Base-by-base conservation (phyloP, 2,329 filamentous ascomycete species). In the Calonectria pteridis region DNA sequence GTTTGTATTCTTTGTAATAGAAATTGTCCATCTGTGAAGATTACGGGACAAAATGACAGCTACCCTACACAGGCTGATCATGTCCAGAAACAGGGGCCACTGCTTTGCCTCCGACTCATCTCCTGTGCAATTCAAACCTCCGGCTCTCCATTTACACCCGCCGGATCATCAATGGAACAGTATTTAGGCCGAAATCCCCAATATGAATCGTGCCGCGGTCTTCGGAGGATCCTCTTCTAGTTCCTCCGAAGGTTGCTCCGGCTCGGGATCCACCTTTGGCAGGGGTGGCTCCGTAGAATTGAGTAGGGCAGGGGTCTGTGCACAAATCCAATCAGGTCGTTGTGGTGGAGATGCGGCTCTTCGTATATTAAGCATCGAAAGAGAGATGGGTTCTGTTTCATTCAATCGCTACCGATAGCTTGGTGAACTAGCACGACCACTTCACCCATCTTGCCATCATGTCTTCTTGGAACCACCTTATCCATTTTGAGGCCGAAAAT, bases 191-290 rank as follows among this genome's bases (percentile, higher is more conserved):
- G 2, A 40, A 3, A 20, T 23, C 28, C 2, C 33, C 9, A 28
- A 10, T 37, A 2, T 31, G n/a, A n/a, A 23, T 16, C 18, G 2
- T 37, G 29, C 33, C 55, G 55, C 33, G 33, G 6, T 14, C 33
- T 28, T 18, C 55, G 55, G 55, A 59, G 33, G 33, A 59, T 40
- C n/a, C 20, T 26, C 11, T 13, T 31, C 13, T 3, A 40, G 33
- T 59, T 59, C 55, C 55, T 59, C 55, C 55, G 55, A 23, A 2
- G 33, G 55, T 37, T 40, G n/a, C 55, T 59, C 33, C 55, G 33
- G 31, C 11, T 10, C 9, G 13, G 23, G 55, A 26, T n/a, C 55
- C 55, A 59, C 55, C 5, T 6, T 2, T 16, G n/a, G 18, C 29
- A 18, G 14, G 33, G 20, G 33, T 59, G 1, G 13, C n/a, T 26